These are phyloP conservation scores for Farysia itapuensis DNA, from an alignment of 1,284 basidiomycete genomes.

Conservation along the genomic window DNA sequence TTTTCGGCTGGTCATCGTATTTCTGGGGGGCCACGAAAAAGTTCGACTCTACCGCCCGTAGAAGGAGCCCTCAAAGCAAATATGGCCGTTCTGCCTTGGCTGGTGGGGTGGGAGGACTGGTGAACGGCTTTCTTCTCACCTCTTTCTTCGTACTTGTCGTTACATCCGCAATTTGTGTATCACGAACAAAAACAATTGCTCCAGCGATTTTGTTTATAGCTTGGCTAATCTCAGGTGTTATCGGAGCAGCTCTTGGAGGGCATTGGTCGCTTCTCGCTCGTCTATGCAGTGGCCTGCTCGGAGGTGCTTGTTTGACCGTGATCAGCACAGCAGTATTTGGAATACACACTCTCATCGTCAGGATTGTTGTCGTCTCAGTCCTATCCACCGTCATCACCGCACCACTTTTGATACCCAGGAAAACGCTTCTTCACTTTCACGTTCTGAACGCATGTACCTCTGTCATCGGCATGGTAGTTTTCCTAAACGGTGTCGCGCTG, in stretches of 20 bases:
- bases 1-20: conserved; percentile 50
- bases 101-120: conserved; percentile 41
- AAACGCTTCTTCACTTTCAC: conserved; percentile 28
- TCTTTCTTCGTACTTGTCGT: conserved; percentile 35
- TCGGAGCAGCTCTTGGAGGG: conserved; percentile 35
- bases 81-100: too few species aligned
- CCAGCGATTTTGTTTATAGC: conserved; percentile 32
- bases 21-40: conserved; percentile 42
- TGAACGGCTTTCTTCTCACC: conserved; percentile 45
- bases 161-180: conserved; percentile 28
- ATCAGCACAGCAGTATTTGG: conserved; percentile 50
- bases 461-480: conserved; percentile 38
- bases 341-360: conserved; percentile 46
- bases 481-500: conserved; percentile 48
- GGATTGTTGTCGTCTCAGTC: conserved; percentile 36
- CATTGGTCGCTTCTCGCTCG: conserved; percentile 33
- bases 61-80: too few species aligned
- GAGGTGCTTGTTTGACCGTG: conserved; percentile 31
- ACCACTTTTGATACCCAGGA: conserved; percentile 31
- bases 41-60: too few species aligned
- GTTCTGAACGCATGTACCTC: conserved; percentile 49
- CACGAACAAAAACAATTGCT: conserved; percentile 9
- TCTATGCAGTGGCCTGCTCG: conserved; percentile 29
- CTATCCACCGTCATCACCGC: conserved; percentile 37
- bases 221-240: conserved; percentile 43